Evolutionary conservation across 257 asterid species (phyloP).

Genomic region (Schizonepeta tenuifolia): DNA sequence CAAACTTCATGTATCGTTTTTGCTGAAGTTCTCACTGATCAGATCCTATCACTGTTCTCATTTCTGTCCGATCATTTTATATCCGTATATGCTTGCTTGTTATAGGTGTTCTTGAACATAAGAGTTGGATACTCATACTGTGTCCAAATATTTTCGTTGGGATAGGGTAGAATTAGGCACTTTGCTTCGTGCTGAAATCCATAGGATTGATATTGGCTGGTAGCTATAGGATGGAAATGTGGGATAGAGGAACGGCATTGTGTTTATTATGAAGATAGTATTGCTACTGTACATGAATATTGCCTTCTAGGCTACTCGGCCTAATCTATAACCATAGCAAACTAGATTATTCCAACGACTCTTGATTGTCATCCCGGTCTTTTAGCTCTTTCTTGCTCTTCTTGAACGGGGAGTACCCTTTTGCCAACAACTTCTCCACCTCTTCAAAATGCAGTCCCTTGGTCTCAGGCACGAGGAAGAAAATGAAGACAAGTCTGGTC

Average conservation of each 20-base stretch:
- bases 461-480: constrained; percentile 69
- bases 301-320: neutral
- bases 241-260: neutral
- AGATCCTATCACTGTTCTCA: too few relatives aligned
- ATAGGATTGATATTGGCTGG: too few relatives aligned
- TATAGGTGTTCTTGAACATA: neutral
- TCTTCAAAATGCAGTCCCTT: constrained; percentile 68
- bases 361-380: constrained; percentile 20
- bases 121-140: neutral
- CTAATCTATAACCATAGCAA: neutral
- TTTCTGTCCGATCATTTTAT: too few relatives aligned
- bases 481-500: constrained; percentile 53
- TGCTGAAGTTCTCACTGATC: too few relatives aligned
- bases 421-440: constrained; percentile 59
- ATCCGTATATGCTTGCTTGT: too few relatives aligned
- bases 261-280: neutral
- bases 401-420: constrained; percentile 53
- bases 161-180: neutral
- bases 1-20: too few relatives aligned
- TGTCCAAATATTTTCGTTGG: neutral
- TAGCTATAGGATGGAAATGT: neutral
- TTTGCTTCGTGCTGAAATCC: neutral
- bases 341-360: neutral
- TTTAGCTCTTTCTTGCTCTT: constrained; percentile 27
- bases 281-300: neutral